Percentiles rank a stretch among this genome's conserved stretches.
phyloP scores from a whole-genome alignment of 441 rosid species.

The Pelargonium cotyledonis region DNA sequence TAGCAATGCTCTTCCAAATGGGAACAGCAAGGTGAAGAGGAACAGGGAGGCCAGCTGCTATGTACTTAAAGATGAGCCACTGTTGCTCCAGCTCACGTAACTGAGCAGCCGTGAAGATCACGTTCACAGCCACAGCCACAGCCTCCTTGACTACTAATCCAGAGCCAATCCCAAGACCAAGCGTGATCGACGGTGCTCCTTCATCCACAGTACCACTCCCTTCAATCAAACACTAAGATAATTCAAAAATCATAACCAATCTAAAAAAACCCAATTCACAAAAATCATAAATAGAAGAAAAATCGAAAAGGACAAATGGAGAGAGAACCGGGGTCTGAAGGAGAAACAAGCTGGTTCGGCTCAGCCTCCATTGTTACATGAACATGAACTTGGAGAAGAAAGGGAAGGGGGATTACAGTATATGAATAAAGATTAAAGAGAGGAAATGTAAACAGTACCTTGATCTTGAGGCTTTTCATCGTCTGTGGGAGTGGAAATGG shows the following conservation, averaged over 20 bases:
- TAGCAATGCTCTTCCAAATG: constrained; percentile 38
- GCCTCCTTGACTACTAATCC: not conserved
- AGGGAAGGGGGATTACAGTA: not conserved
- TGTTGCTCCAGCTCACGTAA: constrained; percentile 49
- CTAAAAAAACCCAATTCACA: not conserved
- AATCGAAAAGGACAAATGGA: not conserved
- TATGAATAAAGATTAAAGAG: too few relatives aligned
- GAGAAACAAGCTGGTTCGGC: constrained; percentile 20
- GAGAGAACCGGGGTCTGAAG: constrained; percentile 18
- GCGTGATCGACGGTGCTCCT: constrained; percentile 28
- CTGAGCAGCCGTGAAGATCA: constrained; percentile 43
- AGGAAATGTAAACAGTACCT: too few relatives aligned
- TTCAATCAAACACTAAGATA: constrained; percentile 10
- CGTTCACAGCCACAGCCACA: constrained; percentile 8
- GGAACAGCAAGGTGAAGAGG: constrained; percentile 45
- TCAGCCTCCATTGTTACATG: constrained; percentile 17
- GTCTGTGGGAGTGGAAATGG: not conserved
- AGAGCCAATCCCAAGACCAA: constrained; percentile 29
- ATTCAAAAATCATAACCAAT: not conserved
- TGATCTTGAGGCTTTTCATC: not conserved
- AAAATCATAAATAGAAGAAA: not conserved
- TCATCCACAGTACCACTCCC: constrained; percentile 19
- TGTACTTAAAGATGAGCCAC: constrained; percentile 39
- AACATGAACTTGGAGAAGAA: constrained; percentile 21
- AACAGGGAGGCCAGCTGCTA: constrained; percentile 44